phyloP scores from a whole-genome alignment of 2,329 filamentous ascomycete species.

The Monosporascus sp. region DNA sequence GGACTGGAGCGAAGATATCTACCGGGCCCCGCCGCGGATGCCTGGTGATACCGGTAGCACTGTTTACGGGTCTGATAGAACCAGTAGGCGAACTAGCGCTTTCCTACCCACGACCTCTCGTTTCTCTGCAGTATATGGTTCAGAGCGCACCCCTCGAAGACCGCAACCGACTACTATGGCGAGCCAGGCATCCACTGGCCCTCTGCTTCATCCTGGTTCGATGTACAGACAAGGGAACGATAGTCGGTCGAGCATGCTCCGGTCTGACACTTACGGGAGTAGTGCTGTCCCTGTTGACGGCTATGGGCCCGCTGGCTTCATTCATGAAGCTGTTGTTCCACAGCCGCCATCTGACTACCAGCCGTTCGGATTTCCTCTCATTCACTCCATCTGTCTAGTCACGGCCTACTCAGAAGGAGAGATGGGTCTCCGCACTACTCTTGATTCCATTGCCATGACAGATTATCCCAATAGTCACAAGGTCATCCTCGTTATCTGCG shows the following conservation, averaged over 20 bases:
- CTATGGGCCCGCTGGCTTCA: constrained; percentile 84
- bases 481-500: constrained; percentile 90
- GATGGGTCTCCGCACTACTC: constrained; percentile 84
- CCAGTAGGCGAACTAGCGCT: constrained; percentile 72
- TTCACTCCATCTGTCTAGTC: constrained; percentile 88
- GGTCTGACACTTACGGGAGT: constrained; percentile 49
- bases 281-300: constrained; percentile 58
- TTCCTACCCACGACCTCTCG: constrained; percentile 92
- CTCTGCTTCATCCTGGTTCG: constrained; percentile 63
- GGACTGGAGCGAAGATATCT: constrained; percentile 97
- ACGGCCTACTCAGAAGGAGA: constrained; percentile 96
- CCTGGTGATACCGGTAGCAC: constrained; percentile 68
- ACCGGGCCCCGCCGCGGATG: constrained; percentile 79
- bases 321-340: constrained; percentile 91
- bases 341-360: constrained; percentile 97
- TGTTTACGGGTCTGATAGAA: constrained; percentile 59
- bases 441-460: constrained; percentile 94
- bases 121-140: constrained; percentile 85
- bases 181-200: constrained; percentile 72
- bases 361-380: constrained; percentile 91
- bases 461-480: constrained; percentile 99
- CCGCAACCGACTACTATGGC: constrained; percentile 85
- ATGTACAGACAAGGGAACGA: constrained; percentile 66
- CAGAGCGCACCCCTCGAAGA: constrained; percentile 52
- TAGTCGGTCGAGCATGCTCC: constrained; percentile 61